Percentiles rank a stretch among this genome's conserved stretches.
Conservation (phyloP, 2,329 filamentous ascomycete genomes). For the Stenocarpella maydis region DNA sequence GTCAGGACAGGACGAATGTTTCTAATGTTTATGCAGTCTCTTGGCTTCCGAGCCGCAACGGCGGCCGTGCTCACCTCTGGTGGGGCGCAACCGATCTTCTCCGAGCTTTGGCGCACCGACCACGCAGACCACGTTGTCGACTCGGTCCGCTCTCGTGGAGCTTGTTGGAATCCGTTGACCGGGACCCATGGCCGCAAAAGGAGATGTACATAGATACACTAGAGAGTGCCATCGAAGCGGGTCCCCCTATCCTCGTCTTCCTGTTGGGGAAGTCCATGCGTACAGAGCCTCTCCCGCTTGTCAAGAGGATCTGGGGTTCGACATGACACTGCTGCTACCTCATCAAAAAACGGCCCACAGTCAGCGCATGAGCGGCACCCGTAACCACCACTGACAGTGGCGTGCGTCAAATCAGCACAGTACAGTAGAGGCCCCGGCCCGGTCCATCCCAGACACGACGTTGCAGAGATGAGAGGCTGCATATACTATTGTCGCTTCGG, state of each 20-base stretch:
- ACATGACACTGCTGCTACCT: slow-evolving; percentile 2
- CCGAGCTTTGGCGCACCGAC: slow-evolving; percentile 21
- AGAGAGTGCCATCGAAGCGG: slow-evolving; percentile 19
- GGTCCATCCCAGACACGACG: neutral
- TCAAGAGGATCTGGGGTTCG: slow-evolving; percentile 7
- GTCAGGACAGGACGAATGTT: slow-evolving; percentile 13
- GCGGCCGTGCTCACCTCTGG: slow-evolving; percentile 24
- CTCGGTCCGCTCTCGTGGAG: slow-evolving; percentile 20
- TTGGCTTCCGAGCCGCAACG: slow-evolving; percentile 27
- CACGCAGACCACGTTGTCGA: slow-evolving; percentile 28
- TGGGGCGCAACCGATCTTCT: slow-evolving; percentile 26
- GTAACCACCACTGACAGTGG: neutral
- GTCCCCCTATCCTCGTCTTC: slow-evolving; percentile 20
- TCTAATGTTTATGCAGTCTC: slow-evolving; percentile 18
- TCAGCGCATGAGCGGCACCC: slow-evolving; percentile 6
- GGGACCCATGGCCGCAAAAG: slow-evolving; percentile 28
- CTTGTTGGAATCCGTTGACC: slow-evolving; percentile 15
- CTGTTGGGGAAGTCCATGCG: slow-evolving; percentile 29
- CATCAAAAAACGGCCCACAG: slow-evolving; percentile 14
- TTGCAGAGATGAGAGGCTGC: neutral
- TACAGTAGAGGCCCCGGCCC: neutral
- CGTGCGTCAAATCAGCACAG: neutral
- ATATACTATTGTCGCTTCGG: neutral
- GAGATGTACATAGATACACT: too few relatives aligned
- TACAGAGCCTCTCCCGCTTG: slow-evolving; percentile 1